Evolutionary conservation across 345 rosid species (phyloP).

Genomic region (Hibiscus mutabilis): DNA sequence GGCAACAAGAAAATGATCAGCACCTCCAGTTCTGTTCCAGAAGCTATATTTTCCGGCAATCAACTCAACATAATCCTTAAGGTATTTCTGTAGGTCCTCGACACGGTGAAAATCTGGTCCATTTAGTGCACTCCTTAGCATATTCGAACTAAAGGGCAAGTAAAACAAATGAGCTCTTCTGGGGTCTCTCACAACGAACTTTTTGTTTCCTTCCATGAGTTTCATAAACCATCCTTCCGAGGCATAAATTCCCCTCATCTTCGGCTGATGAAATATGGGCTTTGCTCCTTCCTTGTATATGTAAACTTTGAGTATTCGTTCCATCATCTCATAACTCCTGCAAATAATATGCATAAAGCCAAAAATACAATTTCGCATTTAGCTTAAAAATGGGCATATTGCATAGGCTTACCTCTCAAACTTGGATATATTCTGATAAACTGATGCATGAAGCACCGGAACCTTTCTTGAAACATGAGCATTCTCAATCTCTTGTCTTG

Average conservation of each 20-base stretch:
- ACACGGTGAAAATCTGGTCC: conserved; percentile 28
- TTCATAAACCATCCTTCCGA: conserved; percentile 98
- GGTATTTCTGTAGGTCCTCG: conserved; percentile 36
- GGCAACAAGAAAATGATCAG: conserved; percentile 80
- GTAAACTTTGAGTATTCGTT: conserved; percentile 60
- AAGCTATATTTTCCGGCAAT: conserved; percentile 54
- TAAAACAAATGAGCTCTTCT: conserved; percentile 82
- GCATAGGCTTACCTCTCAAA: conserved; percentile 45
- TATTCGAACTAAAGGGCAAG: conserved; percentile 60
- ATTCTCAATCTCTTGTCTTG: conserved; percentile 46
- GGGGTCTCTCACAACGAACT: conserved; percentile 67
- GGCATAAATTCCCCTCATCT: conserved; percentile 73
- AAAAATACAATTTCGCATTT: conserved; percentile 8
- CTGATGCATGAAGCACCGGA: conserved; percentile 36
- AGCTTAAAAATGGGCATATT: background rate
- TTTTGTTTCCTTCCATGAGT: conserved; percentile 67
- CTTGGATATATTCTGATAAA: conserved; percentile 61
- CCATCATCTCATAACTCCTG: conserved; percentile 90
- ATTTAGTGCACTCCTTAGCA: conserved; percentile 41
- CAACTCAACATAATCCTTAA: conserved; percentile 49
- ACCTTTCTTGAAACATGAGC: conserved; percentile 33
- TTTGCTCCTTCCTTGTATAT: conserved; percentile 76
- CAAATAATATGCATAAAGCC: conserved; percentile 5
- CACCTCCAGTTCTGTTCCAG: conserved; percentile 84
- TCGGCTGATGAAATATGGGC: conserved; percentile 70